Base-by-base conservation (phyloP, 2,329 filamentous ascomycete genomes). In the Ophiostoma ulmi region DNA sequence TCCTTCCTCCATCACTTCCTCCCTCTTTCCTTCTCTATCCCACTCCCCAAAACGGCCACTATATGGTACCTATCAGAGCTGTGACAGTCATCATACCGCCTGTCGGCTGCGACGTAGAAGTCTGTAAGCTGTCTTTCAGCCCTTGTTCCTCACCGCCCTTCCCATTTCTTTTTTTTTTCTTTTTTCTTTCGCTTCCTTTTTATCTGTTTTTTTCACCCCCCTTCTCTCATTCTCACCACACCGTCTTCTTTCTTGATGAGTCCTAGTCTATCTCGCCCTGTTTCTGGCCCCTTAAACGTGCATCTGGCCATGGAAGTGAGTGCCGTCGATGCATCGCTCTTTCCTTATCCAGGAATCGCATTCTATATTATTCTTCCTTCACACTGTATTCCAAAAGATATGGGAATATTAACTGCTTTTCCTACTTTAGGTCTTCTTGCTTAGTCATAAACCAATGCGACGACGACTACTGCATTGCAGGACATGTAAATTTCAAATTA, bases 231-330 rank as follows among this genome's bases (percentile, higher is more conserved):
- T 11, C 11, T 35, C 58, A 35, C 4, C 26, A 35, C 58, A 35
- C 58, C 58, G 55, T 63, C 58, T 63, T 14, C 22, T 55, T 55
- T 8, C 26, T 35, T 17, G 48, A 55, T 55, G 26, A 61, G 55
- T 61, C 22, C 55, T 61, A 61, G 22, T 61, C 20, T 22, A 55
- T 55, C 58, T 31, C 58, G 58, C 58, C 58, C 13, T 63, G 58
- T 63, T 35, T 63, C n/a, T 35, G 58, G 58, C 58, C 58, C 58
- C 58, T 63, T 63, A 31, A 35, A 6, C 26, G 58, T 63, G 58
- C 58, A 35, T 63, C 58, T 31, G 52, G 52, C n/a, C 17, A 7
- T 44, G 14, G 39, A 5, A 48, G 44, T n/a, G 44, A 48, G 17
- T 48, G 26, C 14, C 26, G 58, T 63, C 13, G n/a, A 26, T 31